These are phyloP conservation scores for Anthostomella pinea DNA, from an alignment of 2,329 filamentous ascomycete genomes.

Conservation along the genomic window DNA sequence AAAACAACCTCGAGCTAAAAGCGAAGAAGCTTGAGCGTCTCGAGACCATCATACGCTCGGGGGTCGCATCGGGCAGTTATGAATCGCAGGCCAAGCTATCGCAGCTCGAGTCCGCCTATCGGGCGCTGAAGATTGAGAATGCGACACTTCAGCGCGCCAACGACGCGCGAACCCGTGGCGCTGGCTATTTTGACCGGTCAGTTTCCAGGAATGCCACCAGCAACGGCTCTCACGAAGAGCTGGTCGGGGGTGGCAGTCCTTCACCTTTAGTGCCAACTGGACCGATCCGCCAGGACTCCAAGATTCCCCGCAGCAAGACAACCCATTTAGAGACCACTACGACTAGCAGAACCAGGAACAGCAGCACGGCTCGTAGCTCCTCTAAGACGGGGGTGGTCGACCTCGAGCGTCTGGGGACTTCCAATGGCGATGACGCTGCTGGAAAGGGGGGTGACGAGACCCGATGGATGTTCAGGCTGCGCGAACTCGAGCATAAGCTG, in stretches of 20 bases:
- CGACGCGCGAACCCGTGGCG: constrained; percentile 51
- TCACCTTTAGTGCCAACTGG: constrained; percentile 55
- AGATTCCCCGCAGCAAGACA: constrained; percentile 37
- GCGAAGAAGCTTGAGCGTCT: constrained; percentile 84
- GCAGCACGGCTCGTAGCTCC: constrained; percentile 26
- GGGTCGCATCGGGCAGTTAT: constrained; percentile 49
- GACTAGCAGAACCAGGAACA: constrained; percentile 23
- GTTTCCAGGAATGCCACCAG: constrained; percentile 42
- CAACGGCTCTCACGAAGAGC: constrained; percentile 33
- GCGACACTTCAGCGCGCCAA: constrained; percentile 65
- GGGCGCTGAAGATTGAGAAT: constrained; percentile 62
- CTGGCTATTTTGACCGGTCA: constrained; percentile 23
- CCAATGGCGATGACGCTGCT: constrained; percentile 17
- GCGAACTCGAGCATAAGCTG: constrained; percentile 83
- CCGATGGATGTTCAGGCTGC: constrained; percentile 79
- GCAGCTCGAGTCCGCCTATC: constrained; percentile 59
- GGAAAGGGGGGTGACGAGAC: constrained; percentile 51
- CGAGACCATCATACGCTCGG: constrained; percentile 73
- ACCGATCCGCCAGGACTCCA: constrained; percentile 34
- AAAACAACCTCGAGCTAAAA: constrained; percentile 74
- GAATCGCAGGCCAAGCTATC: constrained; percentile 45
- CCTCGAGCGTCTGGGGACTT: constrained; percentile 22
- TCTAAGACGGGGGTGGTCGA: constrained; percentile 23
- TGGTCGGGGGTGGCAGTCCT: constrained; percentile 43
- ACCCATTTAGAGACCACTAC: constrained; percentile 29